Evolutionary conservation across 805 yeast genomes (phyloP), one percentile per base, ranked within the genome.

Genomic region (Metschnikowia aberdeeniae): DNA sequence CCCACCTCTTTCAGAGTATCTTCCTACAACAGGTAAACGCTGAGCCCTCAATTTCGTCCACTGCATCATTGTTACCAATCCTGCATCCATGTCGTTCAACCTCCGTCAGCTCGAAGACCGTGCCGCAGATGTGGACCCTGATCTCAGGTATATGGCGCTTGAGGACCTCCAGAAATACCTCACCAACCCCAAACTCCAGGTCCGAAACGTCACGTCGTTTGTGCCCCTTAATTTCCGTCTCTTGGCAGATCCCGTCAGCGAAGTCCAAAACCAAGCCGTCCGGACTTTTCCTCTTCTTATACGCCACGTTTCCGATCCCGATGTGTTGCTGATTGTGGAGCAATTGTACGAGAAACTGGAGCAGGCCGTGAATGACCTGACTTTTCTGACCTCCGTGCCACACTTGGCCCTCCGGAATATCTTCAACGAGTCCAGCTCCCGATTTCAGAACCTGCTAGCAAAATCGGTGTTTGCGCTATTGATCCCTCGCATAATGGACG

Each of bases 121-220:
- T 52, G 77, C 82, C 11, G 68, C 68, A 34, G 86, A 82, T 52
- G 82, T 82, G 3, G 96, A 88, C 55, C 85, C 93, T 3, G 96
- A 88, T 59, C 67, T 85, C 53, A 70, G 96, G 60, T 88, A 81
- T 66, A 88, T 88, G 96, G 95, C 90, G 2, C 67, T 88, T 44
- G 84, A 78, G 54, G 96, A 88, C 57, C 72, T 86, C 55, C 78
- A 76, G 54, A 39, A 39, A 24, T 39, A 39, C 30, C 30, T 39
- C 7, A 49, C 44, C 31, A 51, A 55, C 46, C 40, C 64, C 54
- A 47, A 62, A 51, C 49, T 50, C 46, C 45, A 55, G 57, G 49
- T 54, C 54, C 45, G 63, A 50, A 43, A 44, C 13, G 51, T 69
- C 47, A 64, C 54, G 41, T 57, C 57, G 13, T 64, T 79, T 55